Conservation (phyloP, 371 early-diverging fungal genomes). For the Mucor irregularis region DNA sequence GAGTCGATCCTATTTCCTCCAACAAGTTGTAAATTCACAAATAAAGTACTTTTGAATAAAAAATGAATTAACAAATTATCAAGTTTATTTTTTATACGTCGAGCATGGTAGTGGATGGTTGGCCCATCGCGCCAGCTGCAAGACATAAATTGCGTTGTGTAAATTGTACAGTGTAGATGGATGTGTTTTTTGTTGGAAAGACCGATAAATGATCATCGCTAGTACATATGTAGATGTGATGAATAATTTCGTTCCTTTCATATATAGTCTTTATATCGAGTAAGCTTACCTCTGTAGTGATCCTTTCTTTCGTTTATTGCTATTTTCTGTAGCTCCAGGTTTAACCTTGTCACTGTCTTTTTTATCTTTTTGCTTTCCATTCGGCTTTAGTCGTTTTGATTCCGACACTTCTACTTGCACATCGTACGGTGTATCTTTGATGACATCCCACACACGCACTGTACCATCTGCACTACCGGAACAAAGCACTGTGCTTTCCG, state of each 20-base stretch:
- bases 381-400: constrained; percentile 29
- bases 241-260: neutral
- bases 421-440: constrained; percentile 50
- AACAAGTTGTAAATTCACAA: constrained; percentile 19
- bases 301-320: constrained; percentile 31
- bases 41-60: neutral
- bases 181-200: constrained; percentile 94
- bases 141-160: constrained; percentile 88
- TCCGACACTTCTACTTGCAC: constrained; percentile 6
- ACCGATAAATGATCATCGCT: constrained; percentile 72
- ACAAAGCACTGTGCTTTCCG: constrained; percentile 83
- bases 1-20: constrained; percentile 21
- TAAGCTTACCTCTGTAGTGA: constrained; percentile 36
- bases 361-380: constrained; percentile 32
- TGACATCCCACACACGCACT: constrained; percentile 95
- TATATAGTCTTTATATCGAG: no score
- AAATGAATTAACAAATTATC: neutral
- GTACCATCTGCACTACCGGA: constrained; percentile 93
- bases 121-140: constrained; percentile 62
- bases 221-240: neutral
- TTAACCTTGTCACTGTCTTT: constrained; percentile 29
- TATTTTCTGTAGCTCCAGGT: no score
- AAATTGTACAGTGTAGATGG: constrained; percentile 87
- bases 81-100: constrained; percentile 7
- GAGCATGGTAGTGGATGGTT: constrained; percentile 2